These are phyloP conservation scores for Dysphania ambrosioides DNA, from an alignment of 148 eudicot genomes.

Conservation along the genomic window DNA sequence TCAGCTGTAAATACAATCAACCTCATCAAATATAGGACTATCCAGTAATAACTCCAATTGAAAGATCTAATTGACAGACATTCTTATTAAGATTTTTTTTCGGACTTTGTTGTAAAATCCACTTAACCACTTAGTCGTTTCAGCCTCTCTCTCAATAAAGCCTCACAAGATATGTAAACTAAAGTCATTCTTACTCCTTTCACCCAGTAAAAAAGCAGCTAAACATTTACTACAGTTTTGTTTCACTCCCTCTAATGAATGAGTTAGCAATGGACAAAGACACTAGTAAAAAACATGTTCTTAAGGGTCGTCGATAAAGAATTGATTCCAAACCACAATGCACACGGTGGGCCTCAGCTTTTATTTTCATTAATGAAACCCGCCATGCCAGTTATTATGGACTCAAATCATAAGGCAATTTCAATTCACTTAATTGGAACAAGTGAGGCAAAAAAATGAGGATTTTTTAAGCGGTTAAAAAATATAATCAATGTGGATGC, in stretches of 20 bases:
- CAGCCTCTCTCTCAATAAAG: not conserved
- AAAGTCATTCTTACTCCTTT: not conserved
- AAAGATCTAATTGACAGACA: not conserved
- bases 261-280: not conserved
- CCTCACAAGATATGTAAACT: not conserved
- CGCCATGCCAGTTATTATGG: too few relatives aligned
- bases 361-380: too few relatives aligned
- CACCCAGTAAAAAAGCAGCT: not conserved
- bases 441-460: too few relatives aligned
- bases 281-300: not conserved
- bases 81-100: not conserved
- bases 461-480: too few relatives aligned
- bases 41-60: not conserved
- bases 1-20: constrained; percentile 14
- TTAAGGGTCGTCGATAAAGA: too few relatives aligned
- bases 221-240: not conserved
- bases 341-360: too few relatives aligned
- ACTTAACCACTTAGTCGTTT: not conserved
- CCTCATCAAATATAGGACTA: constrained; percentile 4
- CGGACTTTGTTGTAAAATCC: not conserved
- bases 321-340: too few relatives aligned
- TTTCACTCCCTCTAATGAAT: not conserved
- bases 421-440: too few relatives aligned
- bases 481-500: too few relatives aligned
- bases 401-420: too few relatives aligned